Evolutionary conservation across 805 yeast species (phyloP), one percentile per base, ranked within the genome.

Genomic region (Torulaspora quercuum): DNA sequence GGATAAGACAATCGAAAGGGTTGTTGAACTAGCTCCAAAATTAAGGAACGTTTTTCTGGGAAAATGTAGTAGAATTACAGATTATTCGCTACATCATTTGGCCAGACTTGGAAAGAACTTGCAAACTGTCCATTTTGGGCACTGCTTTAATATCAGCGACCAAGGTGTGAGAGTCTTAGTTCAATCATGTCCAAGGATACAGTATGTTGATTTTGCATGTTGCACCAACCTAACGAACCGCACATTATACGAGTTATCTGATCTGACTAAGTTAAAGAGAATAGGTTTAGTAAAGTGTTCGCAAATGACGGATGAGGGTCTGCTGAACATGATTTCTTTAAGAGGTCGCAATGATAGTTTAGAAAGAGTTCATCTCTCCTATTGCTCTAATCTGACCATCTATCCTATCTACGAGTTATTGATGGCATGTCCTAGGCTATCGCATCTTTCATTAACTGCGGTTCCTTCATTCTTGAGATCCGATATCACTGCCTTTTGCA

Each of bases 131-230:
- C 97, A 92, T 64, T 72, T 90, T 43, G 97, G 97, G 11, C 97
- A 90, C 65, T 92, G 98, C 66, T 74, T 79, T 29, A 77, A 82
- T 53, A 83, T 90, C 39, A 90, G 97, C 1, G 97, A 90, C 64
- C 74, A 70, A 44, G 97, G 97, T 13, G 92, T 92, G 11, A 73
- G 76, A 18, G 70, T 75, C 7, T 68, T 90, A 42, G 84, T 86
- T 8, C 73, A 82, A 46, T 72, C 74, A 30, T 92, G 97, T 55
- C 83, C 82, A 40, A 70, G 95, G 41, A 77, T 90, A 39, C 94
- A 86, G 52, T 90, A 89, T 59, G 86, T 90, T 46, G 98, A 90
- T 63, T 75, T 92, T 42, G 97, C 97, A 10, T 89, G 97, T 61
- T 90, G 98, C 59, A 70, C 82, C 1, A 94, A 86, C 58, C 70